Evolutionary conservation across 352 stramenopile genomes (phyloP), one percentile per base, ranked within the genome.

Genomic region (Pythium scleroteichum): DNA sequence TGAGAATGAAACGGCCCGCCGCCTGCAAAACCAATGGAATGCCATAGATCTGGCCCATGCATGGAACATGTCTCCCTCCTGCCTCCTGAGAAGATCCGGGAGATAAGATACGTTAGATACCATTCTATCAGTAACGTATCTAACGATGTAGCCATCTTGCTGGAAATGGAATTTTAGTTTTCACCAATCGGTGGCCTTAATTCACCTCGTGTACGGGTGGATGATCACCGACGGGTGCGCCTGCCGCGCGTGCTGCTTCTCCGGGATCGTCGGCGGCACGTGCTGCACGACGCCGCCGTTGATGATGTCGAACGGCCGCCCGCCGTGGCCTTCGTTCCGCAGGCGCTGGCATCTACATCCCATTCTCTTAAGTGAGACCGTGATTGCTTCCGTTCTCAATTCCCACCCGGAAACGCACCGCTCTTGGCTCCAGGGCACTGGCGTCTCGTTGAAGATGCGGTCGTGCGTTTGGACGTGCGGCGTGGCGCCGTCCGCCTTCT

Each of bases 381-480:
- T 20, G 38, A 44, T 13, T 13, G 8, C 12, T 48, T 29, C n/a
- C n/a, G n/a, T 17, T 2, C 29, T 38, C 7, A 2, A 12, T 52
- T 13, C 42, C 2, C 0, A 29, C 16, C 4, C 4, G 16, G 4
- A 40, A 41, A 4, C 12, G 8, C 53, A 89, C 81, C 81, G 67
- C 58, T 90, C 71, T 22, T 71, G 61, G 35, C 82, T 75, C 72
- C 81, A 74, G 2, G 81, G 64, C 23, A 86, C 50, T 1, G 81
- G 72, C 33, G 73, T 88, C 51, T 84, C 72, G 57, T 88, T 91
- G 58, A 93, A 93, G 41, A 93, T 67, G 3, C 78, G 80, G 32
- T 84, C 71, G 58, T 89, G 76, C 7, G 79, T 72, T 23, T 76
- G 66, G 24, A 84, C 52, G 1, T 57, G 71, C 23, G 75, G 70